Conservation (phyloP, 345 rosid species). For the Hirschfeldia incana region DNA sequence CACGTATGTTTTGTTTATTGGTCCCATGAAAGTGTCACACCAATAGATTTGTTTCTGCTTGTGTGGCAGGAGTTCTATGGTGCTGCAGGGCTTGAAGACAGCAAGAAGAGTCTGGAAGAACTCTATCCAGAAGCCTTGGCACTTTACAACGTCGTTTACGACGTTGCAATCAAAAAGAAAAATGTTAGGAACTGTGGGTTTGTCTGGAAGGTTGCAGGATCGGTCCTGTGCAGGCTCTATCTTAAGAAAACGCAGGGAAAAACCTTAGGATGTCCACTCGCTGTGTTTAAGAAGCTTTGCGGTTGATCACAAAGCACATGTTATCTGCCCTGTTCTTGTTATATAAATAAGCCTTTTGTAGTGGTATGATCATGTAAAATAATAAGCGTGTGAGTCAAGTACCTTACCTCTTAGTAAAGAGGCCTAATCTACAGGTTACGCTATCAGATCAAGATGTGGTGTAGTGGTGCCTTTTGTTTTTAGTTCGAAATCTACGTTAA, state of each 20-base stretch:
- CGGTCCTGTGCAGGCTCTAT: not conserved
- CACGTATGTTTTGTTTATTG: too few species aligned
- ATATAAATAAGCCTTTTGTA: slow-evolving; percentile 3
- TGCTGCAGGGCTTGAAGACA: too few species aligned
- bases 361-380: not conserved
- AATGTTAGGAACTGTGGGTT: not conserved
- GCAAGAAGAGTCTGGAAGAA: too few species aligned
- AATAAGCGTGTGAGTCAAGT: not conserved
- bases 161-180: not conserved
- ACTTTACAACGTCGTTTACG: not conserved
- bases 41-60: too few species aligned
- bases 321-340: not conserved
- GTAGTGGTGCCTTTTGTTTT: not conserved
- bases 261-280: not conserved
- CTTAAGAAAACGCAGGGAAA: not conserved
- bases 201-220: not conserved
- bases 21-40: too few species aligned
- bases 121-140: not conserved
- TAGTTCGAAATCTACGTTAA: too few species aligned
- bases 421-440: too few species aligned
- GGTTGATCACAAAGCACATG: slow-evolving; percentile 6
- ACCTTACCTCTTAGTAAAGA: not conserved
- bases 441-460: not conserved
- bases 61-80: too few species aligned
- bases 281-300: slow-evolving; percentile 49